Evolutionary conservation across 23 red algal species (phyloP), one percentile per base, ranked within the genome.

Genomic region (Gracilariopsis chorda): DNA sequence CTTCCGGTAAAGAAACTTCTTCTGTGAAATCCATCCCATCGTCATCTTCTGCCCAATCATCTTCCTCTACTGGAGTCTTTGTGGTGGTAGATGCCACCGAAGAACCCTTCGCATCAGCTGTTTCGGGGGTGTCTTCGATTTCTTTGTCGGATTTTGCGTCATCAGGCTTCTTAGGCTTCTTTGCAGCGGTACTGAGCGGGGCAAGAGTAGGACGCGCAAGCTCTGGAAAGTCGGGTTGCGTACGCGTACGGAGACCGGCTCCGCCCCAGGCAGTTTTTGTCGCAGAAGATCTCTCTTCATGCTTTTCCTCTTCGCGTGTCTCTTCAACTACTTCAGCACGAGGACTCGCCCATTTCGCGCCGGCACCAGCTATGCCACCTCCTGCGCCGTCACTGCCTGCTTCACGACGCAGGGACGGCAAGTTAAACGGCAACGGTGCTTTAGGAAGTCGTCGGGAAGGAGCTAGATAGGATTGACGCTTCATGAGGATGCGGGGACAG

Each of bases 21-120:
- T 67, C 59, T 1, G 52, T 53, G 39, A 89, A 89, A 37, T 89
- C 85, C 68, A 89, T 89, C 44, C 55, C 58, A 29, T 78, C 25
- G 52, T 77, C 68, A 51, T 92, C 88, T 25, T 92, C 88, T 34
- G 88, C 88, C 75, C 88, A 82, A 37, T 92, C 88, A 34, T 92
- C 88, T 41, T 92, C 88, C 36, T 92, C 88, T 0, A 60, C 58
- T 28, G 47, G 53, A 65, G 84, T 32, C 80, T 51, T 65, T 41
- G 44, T 30, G 19, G 85, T 36, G 14, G 84, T 29, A 39, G 43
- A 28, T n/a, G 57, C 30, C 1, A 47, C 34, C 33, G 77, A 67
- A 3, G 67, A 73, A 73, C 39, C 20, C 30, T 73, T 46, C 13
- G 67, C 67, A n/a, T 28, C 39, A 24, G 30, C 7, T 17, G 67